Conservation (phyloP, 306 rosid species). For the Lathyrus tuberosus region DNA sequence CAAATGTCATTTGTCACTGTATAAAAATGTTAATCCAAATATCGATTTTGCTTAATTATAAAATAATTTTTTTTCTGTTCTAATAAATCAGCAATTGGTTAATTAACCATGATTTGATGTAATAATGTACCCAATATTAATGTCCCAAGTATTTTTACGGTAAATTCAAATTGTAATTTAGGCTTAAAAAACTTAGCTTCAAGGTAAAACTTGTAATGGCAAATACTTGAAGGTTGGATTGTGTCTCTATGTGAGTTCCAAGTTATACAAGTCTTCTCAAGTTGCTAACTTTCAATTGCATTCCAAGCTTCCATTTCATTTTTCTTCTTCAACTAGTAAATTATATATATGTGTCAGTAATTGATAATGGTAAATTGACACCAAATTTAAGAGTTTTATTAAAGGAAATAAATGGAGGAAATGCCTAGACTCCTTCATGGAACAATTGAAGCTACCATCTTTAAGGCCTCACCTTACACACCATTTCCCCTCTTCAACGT, state of each 20-base stretch:
- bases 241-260: conserved; percentile 50
- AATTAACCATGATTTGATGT: conserved; percentile 23
- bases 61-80: not conserved
- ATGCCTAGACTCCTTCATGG: conserved; percentile 71
- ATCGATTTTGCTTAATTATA: conserved; percentile 7
- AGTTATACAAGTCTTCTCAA: conserved; percentile 61
- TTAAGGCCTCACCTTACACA: conserved; percentile 69
- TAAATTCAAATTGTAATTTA: conserved; percentile 17
- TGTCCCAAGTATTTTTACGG: not conserved
- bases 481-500: conserved; percentile 66
- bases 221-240: conserved; percentile 61
- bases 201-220: conserved; percentile 55
- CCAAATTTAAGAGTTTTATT: conserved; percentile 18
- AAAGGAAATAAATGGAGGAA: conserved; percentile 54
- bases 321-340: conserved; percentile 33
- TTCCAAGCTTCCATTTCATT: conserved; percentile 56
- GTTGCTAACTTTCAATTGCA: conserved; percentile 52
- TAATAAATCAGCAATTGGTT: conserved; percentile 27
- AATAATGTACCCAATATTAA: not conserved
- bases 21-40: not conserved
- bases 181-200: conserved; percentile 47
- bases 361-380: conserved; percentile 31
- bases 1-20: not conserved
- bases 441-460: conserved; percentile 89
- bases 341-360: conserved; percentile 15